Base-by-base conservation (phyloP, 305 asterid genomes). In the Fraxinus paxiana region DNA sequence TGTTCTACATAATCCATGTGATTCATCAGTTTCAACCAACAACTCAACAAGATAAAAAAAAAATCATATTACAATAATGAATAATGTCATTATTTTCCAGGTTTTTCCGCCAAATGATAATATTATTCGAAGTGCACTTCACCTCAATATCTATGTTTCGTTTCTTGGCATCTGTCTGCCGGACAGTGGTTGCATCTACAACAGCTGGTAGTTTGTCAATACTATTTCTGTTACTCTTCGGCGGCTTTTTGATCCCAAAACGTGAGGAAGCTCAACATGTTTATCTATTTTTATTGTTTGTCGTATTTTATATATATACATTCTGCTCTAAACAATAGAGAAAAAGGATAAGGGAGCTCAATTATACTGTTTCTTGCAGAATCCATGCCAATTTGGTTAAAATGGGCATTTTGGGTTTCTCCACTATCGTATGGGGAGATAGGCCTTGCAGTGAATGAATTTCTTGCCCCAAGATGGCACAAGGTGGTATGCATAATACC, bases 361-460 rank as follows among this genome's bases (percentile, higher is more conserved):
- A 18, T 15, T 79, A 56, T 7, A 20, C 8, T 34, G 78, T 84
- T 70, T 76, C 33, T 88, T 88, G 90, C 96, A 94, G 97, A 90
- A 69, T 90, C 96, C 38, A 94, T 94, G 97, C 98, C 97, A n/a
- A 83, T 8, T 82, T 94, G 98, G 98, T 85, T 94, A 80, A 87
- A 88, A 84, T 94, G 98, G 98, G 94, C 88, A 34, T 93, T 89
- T 83, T 94, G 98, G 98, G 75, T 90, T 83, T 92, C 96, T 81
- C 98, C 97, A 9, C n/a, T 94, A 78, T 87, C 98, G 4, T 94
- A 94, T 81, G 97, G 94, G 71, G 92, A 92, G 90, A 88, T 93
- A 67, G 98, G 90, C 80, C 91, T 94, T 83, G 80, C 94, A 0
- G 73, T 85, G n/a, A 94, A 92, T 81, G 98, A 93, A 84, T 94